Evolutionary conservation across 352 stramenopile species (phyloP).

Genomic region (Thraustochytrium sp.): DNA sequence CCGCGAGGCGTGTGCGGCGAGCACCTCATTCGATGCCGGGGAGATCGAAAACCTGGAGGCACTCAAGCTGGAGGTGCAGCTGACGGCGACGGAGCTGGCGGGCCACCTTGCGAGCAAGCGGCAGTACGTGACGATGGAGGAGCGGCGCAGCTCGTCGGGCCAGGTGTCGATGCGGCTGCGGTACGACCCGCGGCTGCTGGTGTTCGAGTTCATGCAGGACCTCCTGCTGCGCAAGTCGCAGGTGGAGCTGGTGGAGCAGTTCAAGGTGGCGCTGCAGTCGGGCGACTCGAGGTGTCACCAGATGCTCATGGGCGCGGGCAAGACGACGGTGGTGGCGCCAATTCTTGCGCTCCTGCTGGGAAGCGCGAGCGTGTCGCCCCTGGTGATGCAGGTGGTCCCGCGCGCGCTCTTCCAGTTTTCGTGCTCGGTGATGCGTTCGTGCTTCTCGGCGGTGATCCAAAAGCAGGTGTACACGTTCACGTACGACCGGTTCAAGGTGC

Average conservation of each 20-base stretch:
- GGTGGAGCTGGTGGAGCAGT: slow-evolving; percentile 98
- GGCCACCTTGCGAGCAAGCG: slow-evolving; percentile 55
- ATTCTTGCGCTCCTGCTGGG: slow-evolving; percentile 95
- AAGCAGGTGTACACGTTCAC: slow-evolving; percentile 99
- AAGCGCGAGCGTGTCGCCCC: slow-evolving; percentile 77
- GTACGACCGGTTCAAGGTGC: slow-evolving; percentile 78
- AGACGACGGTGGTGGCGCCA: slow-evolving; percentile 98
- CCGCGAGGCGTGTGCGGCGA: not conserved
- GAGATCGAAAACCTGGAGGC: slow-evolving; percentile 24
- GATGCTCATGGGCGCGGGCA: slow-evolving; percentile 99
- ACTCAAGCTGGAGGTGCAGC: not conserved
- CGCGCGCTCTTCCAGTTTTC: slow-evolving; percentile 98
- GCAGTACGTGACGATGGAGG: slow-evolving; percentile 35
- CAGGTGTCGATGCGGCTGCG: slow-evolving; percentile 29
- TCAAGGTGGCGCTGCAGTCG: slow-evolving; percentile 73
- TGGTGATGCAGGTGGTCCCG: slow-evolving; percentile 90
- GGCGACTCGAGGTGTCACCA: slow-evolving; percentile 77
- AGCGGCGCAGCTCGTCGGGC: not conserved
- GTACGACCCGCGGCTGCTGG: slow-evolving; percentile 94
- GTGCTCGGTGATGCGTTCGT: slow-evolving; percentile 88
- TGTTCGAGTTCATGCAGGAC: slow-evolving; percentile 99
- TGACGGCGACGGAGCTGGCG: slow-evolving; percentile 52
- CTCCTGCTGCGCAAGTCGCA: slow-evolving; percentile 93
- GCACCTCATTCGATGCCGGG: not conserved
- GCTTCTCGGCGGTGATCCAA: slow-evolving; percentile 93